Evolutionary conservation across 169 alveolate genomes (phyloP).

Genomic region (Cryptosporidium sp.): DNA sequence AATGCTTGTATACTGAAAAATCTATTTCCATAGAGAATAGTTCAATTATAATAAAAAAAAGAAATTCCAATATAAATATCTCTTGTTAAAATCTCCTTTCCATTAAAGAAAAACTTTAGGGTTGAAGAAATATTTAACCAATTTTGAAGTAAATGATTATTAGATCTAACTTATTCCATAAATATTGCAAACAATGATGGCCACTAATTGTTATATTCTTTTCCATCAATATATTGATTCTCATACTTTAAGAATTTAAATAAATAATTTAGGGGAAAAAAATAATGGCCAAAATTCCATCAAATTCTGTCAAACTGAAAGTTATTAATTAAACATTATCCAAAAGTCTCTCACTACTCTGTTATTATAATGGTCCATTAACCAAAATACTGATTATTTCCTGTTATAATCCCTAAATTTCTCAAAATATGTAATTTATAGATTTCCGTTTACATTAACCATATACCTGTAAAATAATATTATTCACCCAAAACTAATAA

Average conservation of each 20-base stretch:
- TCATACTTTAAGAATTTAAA: too few species aligned
- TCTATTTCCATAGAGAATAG: too few species aligned
- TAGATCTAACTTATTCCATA: neutral
- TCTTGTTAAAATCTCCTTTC: slow-evolving; percentile 25
- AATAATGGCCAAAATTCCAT: too few species aligned
- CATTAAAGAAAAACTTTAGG: neutral
- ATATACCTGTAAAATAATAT: too few species aligned
- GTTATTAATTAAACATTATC: too few species aligned
- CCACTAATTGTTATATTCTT: neutral
- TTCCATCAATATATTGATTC: neutral
- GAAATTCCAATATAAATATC: neutral
- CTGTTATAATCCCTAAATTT: too few species aligned
- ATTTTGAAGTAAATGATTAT: neutral
- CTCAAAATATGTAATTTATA: too few species aligned
- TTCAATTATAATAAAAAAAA: too few species aligned
- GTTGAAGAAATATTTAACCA: slow-evolving; percentile 3
- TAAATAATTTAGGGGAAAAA: too few species aligned
- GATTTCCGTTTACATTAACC: neutral
- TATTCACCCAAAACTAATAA: neutral
- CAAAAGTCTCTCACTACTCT: neutral
- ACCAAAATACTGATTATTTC: neutral
- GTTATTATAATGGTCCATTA: too few species aligned
- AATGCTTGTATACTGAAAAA: too few species aligned
- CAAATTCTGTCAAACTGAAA: too few species aligned
- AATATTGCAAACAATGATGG: neutral